phyloP scores from a whole-genome alignment of 2,329 filamentous ascomycete species.

The Aspergillus glaucus region DNA sequence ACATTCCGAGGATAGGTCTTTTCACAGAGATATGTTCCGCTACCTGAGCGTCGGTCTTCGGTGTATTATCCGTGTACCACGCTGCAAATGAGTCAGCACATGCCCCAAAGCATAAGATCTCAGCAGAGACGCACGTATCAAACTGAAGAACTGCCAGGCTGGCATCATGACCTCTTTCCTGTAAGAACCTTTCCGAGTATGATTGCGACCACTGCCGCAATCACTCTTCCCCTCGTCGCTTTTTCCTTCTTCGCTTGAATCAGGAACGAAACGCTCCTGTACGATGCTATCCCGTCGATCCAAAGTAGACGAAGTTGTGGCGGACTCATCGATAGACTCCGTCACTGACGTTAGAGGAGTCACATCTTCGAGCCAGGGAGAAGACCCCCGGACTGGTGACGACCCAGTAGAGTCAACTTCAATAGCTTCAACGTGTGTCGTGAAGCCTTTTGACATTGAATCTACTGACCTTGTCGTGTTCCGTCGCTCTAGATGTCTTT shows the following conservation, averaged over 20 bases:
- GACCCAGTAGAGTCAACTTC: constrained; percentile 35
- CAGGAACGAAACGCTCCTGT: constrained; percentile 38
- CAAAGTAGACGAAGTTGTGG: constrained; percentile 13
- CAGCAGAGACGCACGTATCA: constrained; percentile 64
- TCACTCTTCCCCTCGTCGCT: constrained; percentile 8
- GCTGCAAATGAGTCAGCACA: constrained; percentile 48
- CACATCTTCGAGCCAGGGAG: constrained; percentile 15
- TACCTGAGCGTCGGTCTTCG: constrained; percentile 67
- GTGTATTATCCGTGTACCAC: constrained; percentile 71
- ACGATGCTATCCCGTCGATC: constrained; percentile 38
- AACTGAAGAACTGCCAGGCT: constrained; percentile 93
- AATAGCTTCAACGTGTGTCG: constrained; percentile 37
- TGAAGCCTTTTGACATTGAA: constrained; percentile 30
- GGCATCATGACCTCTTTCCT: constrained; percentile 87
- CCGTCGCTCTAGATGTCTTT: constrained; percentile 62
- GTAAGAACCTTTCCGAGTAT: constrained; percentile 35
- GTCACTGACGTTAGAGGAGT: constrained; percentile 22
- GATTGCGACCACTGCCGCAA: constrained; percentile 26
- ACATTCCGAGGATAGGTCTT: constrained; percentile 83
- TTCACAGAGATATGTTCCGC: constrained; percentile 79
- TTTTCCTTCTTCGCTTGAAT: constrained; percentile 32
- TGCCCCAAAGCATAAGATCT: constrained; percentile 2
- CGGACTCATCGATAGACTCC: constrained; percentile 19
- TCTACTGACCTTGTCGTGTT: constrained; percentile 44
- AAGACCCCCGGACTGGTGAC: constrained; percentile 12